These are phyloP conservation scores for Aspergillus wentii DNA, from an alignment of 495 filamentous ascomycete genomes.

Conservation along the genomic window DNA sequence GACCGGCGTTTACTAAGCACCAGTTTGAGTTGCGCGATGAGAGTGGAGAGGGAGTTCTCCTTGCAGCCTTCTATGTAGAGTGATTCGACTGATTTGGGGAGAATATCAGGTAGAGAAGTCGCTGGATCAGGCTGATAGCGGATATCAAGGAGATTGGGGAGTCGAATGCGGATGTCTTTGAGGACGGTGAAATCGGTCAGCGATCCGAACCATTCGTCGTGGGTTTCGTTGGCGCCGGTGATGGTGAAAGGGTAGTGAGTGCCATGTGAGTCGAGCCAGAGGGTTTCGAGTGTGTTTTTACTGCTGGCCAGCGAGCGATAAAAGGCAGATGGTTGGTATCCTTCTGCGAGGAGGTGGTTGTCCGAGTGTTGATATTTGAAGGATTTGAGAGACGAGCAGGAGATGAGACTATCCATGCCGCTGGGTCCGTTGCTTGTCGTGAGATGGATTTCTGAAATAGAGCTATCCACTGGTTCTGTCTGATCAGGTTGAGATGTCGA, in stretches of 20 bases:
- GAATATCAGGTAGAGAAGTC: conserved; percentile 16
- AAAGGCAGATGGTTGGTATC: conserved; percentile 26
- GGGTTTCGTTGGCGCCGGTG: conserved; percentile 24
- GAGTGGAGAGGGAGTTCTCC: conserved; percentile 22
- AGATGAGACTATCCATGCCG: conserved; percentile 23
- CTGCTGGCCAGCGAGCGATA: conserved; percentile 20
- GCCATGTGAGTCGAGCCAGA: conserved; percentile 31
- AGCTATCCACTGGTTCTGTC: not conserved
- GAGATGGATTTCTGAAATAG: conserved; percentile 23
- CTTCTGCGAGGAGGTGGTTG: conserved; percentile 18
- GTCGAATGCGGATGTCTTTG: conserved; percentile 29
- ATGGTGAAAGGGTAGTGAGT: conserved; percentile 28
- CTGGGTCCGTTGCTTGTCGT: conserved; percentile 23
- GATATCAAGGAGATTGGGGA: conserved; percentile 29
- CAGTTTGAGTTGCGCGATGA: conserved; percentile 19
- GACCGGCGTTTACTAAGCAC: conserved; percentile 19
- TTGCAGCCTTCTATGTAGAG: conserved; percentile 29
- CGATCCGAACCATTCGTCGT: conserved; percentile 32
- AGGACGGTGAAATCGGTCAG: conserved; percentile 25
- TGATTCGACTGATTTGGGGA: conserved; percentile 25
- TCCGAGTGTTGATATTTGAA: conserved; percentile 38
- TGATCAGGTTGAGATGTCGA: conserved; percentile 3
- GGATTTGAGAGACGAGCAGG: conserved; percentile 21
- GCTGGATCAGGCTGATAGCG: conserved; percentile 21
- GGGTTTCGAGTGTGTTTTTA: conserved; percentile 21